phyloP scores from a whole-genome alignment of 805 yeast genomes.

The Henningerozyma blattae region DNA sequence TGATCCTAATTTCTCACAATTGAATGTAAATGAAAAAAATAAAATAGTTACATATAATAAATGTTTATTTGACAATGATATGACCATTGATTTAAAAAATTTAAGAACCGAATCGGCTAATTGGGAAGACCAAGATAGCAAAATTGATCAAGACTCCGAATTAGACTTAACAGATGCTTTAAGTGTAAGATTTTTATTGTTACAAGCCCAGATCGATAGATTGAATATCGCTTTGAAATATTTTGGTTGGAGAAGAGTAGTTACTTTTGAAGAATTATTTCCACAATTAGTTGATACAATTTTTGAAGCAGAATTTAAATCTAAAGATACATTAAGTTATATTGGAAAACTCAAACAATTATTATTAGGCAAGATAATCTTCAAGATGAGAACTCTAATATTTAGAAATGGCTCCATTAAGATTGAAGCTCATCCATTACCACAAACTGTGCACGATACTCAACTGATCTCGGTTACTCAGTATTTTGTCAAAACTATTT shows the following conservation, averaged over 20 bases:
- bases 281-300: too few relatives aligned
- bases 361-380: constrained; percentile 9
- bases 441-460: constrained; percentile 5
- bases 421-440: constrained; percentile 26
- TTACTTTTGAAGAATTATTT: background rate
- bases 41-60: too few relatives aligned
- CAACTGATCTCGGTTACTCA: constrained; percentile 1
- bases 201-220: constrained; percentile 53
- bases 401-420: constrained; percentile 26
- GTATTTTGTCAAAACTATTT: constrained; percentile 20
- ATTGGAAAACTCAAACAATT: too few relatives aligned
- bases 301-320: too few relatives aligned
- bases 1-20: background rate
- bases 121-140: background rate
- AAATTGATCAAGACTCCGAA: background rate
- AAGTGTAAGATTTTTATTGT: constrained; percentile 39
- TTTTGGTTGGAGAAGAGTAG: constrained; percentile 35
- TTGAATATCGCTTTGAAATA: constrained; percentile 39
- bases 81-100: too few relatives aligned
- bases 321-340: too few relatives aligned
- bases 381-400: constrained; percentile 38
- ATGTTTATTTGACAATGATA: too few relatives aligned
- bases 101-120: background rate
- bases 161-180: constrained; percentile 7
- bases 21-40: too few relatives aligned